These are phyloP conservation scores for Meira nashicola DNA, from an alignment of 1,284 basidiomycete genomes.

Conservation along the genomic window DNA sequence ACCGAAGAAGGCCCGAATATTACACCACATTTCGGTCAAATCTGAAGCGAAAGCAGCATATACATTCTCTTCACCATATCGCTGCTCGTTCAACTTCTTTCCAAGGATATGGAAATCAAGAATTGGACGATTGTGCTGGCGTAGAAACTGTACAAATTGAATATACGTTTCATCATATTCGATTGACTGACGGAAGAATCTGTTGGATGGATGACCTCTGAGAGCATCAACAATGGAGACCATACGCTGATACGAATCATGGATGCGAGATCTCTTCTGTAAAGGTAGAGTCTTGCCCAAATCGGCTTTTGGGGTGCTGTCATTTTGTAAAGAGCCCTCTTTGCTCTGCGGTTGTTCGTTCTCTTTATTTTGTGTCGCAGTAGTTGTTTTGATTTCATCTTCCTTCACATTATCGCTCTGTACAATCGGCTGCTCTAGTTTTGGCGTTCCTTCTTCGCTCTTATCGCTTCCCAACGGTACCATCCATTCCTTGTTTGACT, in stretches of 20 bases:
- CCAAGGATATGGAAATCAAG: conserved; percentile 6
- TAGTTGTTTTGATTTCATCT: neutral
- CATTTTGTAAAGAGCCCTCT: neutral
- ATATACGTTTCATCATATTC: conserved; percentile 1
- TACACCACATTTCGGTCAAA: conserved; percentile 10
- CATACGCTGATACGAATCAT: conserved; percentile 7
- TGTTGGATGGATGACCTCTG: conserved; percentile 11
- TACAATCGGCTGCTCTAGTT: neutral
- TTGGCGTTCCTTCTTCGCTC: neutral
- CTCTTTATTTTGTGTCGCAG: neutral
- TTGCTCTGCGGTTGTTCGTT: neutral
- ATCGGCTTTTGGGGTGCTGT: neutral
- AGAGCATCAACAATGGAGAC: conserved; percentile 5
- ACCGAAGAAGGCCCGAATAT: conserved; percentile 9
- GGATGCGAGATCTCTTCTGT: neutral
- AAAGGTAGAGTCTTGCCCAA: neutral
- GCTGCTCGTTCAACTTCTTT: neutral
- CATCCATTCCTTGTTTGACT: conserved; percentile 2
- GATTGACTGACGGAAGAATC: conserved; percentile 6
- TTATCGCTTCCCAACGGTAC: neutral
- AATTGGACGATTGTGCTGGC: neutral
- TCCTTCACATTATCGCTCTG: neutral
- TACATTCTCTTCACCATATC: neutral
- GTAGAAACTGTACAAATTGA: neutral
- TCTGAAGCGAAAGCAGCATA: conserved; percentile 2